Conservation (phyloP, 2,329 filamentous ascomycete species). For the Ophiostoma triangulosporum region DNA sequence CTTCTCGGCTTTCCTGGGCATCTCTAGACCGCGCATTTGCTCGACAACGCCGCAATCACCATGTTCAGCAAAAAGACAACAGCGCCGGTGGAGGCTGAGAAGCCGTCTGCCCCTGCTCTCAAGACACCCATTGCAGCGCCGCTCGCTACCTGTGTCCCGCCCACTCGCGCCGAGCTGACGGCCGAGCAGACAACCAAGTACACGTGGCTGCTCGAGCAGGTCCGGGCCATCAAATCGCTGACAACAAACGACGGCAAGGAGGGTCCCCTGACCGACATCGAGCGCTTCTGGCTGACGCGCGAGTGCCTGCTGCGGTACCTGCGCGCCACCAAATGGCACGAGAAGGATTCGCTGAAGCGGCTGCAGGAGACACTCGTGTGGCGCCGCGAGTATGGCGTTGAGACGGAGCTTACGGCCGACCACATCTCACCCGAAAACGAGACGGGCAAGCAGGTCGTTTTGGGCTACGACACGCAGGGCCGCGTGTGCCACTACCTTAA, state of each 20-base stretch:
- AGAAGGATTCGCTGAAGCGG: constrained; percentile 63
- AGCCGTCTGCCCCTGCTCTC: constrained; percentile 8
- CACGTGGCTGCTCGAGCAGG: constrained; percentile 56
- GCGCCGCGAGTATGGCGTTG: constrained; percentile 78
- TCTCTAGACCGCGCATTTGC: neutral
- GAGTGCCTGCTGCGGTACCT: constrained; percentile 91
- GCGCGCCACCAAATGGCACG: constrained; percentile 82
- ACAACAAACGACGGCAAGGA: constrained; percentile 38
- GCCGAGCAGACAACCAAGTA: constrained; percentile 74
- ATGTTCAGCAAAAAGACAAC: constrained; percentile 1
- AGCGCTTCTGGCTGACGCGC: constrained; percentile 80
- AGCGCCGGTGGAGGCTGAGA: constrained; percentile 3
- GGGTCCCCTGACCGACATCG: constrained; percentile 59
- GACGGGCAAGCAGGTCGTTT: constrained; percentile 84
- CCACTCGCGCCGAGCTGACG: constrained; percentile 47
- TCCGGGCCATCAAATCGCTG: constrained; percentile 54
- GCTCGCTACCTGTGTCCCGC: constrained; percentile 42
- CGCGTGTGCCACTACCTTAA: constrained; percentile 86
- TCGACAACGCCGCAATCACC: no score
- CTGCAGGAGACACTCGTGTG: constrained; percentile 69
- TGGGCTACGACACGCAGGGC: constrained; percentile 74
- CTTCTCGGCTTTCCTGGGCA: neutral
- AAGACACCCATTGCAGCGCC: constrained; percentile 41
- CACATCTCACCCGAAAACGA: constrained; percentile 90
- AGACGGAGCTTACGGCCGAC: constrained; percentile 60